Evolutionary conservation across 257 asterid genomes (phyloP).

Genomic region (Capsicum chinense): DNA sequence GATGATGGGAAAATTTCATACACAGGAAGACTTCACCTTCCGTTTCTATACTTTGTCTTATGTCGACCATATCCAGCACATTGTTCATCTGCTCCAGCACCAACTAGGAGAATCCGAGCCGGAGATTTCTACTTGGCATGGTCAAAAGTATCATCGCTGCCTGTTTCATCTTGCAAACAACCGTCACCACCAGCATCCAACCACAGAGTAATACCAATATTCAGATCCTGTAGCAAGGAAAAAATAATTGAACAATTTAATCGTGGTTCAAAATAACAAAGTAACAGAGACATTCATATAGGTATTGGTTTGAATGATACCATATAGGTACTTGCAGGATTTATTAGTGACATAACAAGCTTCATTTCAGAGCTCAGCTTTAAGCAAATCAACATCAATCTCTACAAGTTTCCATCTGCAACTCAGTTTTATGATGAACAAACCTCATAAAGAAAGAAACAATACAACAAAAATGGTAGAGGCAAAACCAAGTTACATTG

Average conservation of each 20-base stretch:
- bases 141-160: constrained; percentile 31
- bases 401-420: constrained; percentile 97
- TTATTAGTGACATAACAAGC: constrained; percentile 84
- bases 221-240: constrained; percentile 70
- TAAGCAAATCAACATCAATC: constrained; percentile 77
- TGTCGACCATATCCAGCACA: constrained; percentile 99
- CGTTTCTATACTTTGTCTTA: constrained; percentile 77
- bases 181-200: constrained; percentile 94
- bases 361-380: constrained; percentile 68
- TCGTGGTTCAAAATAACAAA: neutral
- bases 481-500: neutral
- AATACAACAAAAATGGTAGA: neutral
- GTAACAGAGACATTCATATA: constrained; percentile 24
- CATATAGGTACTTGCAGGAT: constrained; percentile 95
- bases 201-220: constrained; percentile 95
- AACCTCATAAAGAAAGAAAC: neutral
- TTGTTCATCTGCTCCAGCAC: constrained; percentile 98
- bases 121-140: constrained; percentile 63
- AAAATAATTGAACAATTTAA: neutral
- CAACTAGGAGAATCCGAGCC: constrained; percentile 84
- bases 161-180: constrained; percentile 44
- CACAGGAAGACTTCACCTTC: constrained; percentile 52
- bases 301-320: constrained; percentile 46
- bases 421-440: constrained; percentile 28
- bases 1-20: neutral